phyloP scores from a whole-genome alignment of 257 asterid genomes.

The Paulownia fortunei region DNA sequence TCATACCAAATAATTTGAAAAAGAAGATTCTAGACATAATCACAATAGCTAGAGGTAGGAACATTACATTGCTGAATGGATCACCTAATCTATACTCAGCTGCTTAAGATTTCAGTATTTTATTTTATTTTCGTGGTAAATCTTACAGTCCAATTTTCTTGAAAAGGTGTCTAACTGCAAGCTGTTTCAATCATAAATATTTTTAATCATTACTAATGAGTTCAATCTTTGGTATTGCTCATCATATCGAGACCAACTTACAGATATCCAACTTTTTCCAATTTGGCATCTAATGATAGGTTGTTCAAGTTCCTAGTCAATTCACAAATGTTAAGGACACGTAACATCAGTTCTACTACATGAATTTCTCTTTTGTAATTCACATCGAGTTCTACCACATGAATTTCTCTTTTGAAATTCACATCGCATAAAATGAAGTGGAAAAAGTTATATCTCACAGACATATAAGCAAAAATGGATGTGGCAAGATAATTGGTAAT shows the following conservation, averaged over 20 bases:
- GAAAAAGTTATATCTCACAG: neutral
- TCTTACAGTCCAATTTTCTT: neutral
- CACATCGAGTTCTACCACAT: slow-evolving; percentile 8
- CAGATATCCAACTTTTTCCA: neutral
- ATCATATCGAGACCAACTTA: slow-evolving; percentile 15
- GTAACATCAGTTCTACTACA: slow-evolving; percentile 12
- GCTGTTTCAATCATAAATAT: slow-evolving; percentile 1
- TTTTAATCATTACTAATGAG: slow-evolving; percentile 8
- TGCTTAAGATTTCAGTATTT: neutral
- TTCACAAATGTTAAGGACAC: slow-evolving; percentile 9
- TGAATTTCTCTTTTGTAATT: neutral
- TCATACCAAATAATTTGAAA: neutral
- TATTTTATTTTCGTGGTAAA: neutral
- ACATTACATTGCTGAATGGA: neutral
- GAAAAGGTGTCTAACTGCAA: neutral
- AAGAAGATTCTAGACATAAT: neutral
- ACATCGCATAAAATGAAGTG: neutral
- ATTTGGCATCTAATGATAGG: neutral
- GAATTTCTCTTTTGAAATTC: neutral
- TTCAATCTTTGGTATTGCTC: slow-evolving; percentile 20
- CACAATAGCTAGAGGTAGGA: slow-evolving; percentile 2
- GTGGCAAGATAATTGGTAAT: slow-evolving; percentile 12
- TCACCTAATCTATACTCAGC: slow-evolving; percentile 1
- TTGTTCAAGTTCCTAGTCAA: neutral
- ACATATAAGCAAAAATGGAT: slow-evolving; percentile 18